Percentiles rank a stretch among this genome's conserved stretches.
Conservation (phyloP, 441 rosid species). For the Eruca vesicaria region DNA sequence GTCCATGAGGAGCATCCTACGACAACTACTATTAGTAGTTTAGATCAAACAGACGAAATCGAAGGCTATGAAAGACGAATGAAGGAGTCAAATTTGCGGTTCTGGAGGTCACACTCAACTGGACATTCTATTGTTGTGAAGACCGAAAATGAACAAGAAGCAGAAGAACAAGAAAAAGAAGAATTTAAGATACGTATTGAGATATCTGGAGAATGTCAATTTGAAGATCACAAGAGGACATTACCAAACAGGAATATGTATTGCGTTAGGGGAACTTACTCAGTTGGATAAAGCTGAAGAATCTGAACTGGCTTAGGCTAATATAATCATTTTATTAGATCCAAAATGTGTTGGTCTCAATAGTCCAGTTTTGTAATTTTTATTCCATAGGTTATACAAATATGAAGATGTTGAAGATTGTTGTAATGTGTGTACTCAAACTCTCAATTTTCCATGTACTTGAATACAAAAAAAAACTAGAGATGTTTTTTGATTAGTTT, state of each 20-base stretch:
- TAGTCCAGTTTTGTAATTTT: background rate
- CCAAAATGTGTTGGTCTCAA: background rate
- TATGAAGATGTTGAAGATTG: background rate
- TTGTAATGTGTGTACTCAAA: background rate
- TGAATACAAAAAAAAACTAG: background rate
- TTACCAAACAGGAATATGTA: constrained; percentile 47
- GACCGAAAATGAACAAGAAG: constrained; percentile 8
- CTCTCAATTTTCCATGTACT: background rate
- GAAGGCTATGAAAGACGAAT: constrained; percentile 30
- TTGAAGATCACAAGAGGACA: constrained; percentile 47
- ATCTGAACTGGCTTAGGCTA: constrained; percentile 1
- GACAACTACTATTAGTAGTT: constrained; percentile 27
- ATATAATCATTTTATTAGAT: background rate
- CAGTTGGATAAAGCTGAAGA: constrained; percentile 14
- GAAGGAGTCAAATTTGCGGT: constrained; percentile 30
- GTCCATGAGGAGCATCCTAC: constrained; percentile 31
- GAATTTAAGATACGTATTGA: constrained; percentile 31
- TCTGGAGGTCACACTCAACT: constrained; percentile 66
- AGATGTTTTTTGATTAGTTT: background rate
- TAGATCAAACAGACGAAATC: constrained; percentile 33
- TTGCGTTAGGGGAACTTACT: constrained; percentile 53
- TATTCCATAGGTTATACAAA: background rate
- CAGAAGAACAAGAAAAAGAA: constrained; percentile 13
- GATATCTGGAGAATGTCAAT: constrained; percentile 34
- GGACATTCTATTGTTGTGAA: constrained; percentile 61